Conservation (phyloP, 2,329 filamentous ascomycete species). For the Paecilomyces niveus region DNA sequence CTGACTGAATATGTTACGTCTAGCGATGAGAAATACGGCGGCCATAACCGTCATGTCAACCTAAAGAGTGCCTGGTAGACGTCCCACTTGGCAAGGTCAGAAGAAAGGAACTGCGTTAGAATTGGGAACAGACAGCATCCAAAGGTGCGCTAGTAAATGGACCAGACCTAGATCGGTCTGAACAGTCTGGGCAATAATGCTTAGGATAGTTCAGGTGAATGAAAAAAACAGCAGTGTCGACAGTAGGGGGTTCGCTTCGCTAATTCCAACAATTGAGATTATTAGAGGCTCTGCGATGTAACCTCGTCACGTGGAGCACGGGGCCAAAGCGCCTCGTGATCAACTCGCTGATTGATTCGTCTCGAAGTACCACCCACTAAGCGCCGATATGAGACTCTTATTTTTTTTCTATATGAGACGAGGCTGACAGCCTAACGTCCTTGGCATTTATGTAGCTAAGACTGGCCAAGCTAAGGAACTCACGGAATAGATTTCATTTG, state of each 20-base stretch:
- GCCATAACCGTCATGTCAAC: background rate
- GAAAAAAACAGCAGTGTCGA: background rate
- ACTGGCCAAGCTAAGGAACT: background rate
- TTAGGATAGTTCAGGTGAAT: background rate
- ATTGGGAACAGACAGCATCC: background rate
- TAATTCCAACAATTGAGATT: background rate
- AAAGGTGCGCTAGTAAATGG: background rate
- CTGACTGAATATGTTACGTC: background rate
- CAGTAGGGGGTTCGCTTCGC: background rate
- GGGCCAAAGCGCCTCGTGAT: background rate
- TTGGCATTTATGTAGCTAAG: background rate
- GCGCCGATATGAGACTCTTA: background rate
- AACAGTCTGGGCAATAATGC: background rate
- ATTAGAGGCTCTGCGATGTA: background rate
- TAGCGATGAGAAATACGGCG: background rate
- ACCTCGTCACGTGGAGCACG: background rate
- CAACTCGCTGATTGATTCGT: background rate
- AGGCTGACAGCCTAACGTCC: background rate
- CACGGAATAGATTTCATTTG: no score
- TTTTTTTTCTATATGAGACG: background rate
- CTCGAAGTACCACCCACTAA: background rate
- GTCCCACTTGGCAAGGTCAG: no score
- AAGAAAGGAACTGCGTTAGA: background rate
- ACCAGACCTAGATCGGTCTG: background rate
- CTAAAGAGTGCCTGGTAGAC: no score